Evolutionary conservation across 1,284 basidiomycete species (phyloP).

Genomic region (Sanghuangporus sanghuang): DNA sequence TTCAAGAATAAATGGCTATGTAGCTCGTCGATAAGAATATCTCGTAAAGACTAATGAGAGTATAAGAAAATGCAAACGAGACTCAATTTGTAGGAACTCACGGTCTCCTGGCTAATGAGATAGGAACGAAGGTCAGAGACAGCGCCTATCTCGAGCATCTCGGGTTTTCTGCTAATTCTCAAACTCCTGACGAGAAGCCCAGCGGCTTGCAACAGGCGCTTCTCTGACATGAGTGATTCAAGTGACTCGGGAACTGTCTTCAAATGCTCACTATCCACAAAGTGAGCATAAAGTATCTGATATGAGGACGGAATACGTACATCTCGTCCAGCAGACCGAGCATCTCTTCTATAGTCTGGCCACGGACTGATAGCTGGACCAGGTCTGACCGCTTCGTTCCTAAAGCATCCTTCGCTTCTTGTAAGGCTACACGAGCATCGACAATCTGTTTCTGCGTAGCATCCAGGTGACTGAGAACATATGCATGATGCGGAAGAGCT

Average conservation of each 20-base stretch:
- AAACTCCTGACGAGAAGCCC: conserved; percentile 84
- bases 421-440: conserved; percentile 66
- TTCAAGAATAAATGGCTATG: conserved; percentile 98
- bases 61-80: not conserved
- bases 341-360: conserved; percentile 87
- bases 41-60: conserved; percentile 65
- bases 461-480: conserved; percentile 64
- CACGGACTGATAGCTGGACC: conserved; percentile 79
- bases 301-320: conserved; percentile 42
- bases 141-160: conserved; percentile 94
- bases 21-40: conserved; percentile 93
- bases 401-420: conserved; percentile 74
- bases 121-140: conserved; percentile 86
- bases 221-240: conserved; percentile 94
- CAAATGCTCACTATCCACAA: conserved; percentile 68
- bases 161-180: conserved; percentile 87
- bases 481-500: conserved; percentile 82
- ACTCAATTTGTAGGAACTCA: conserved; percentile 33
- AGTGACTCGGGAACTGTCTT: conserved; percentile 90
- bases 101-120: conserved; percentile 83
- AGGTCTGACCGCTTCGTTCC: conserved; percentile 80
- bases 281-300: conserved; percentile 12
- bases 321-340: conserved; percentile 85
- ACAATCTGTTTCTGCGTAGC: conserved; percentile 71
- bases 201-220: conserved; percentile 87